Conservation (phyloP, 345 rosid genomes). For the Hibiscus tridactylites region DNA sequence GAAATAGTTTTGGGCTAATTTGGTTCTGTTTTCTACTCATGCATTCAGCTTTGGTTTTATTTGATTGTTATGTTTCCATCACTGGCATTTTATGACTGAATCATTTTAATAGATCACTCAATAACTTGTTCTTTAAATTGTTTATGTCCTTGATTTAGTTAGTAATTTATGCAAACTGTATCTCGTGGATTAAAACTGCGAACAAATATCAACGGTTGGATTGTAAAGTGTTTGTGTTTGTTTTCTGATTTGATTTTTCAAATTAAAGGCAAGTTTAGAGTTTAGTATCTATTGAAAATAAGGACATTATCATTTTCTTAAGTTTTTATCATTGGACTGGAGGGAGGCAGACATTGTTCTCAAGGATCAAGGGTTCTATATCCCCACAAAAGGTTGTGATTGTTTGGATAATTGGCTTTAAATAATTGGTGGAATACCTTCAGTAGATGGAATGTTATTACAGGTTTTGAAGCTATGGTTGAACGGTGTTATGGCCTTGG, state of each 20-base stretch:
- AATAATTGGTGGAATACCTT: not conserved
- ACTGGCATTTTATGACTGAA: too few species aligned
- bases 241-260: not conserved
- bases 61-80: too few species aligned
- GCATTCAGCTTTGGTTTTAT: too few species aligned
- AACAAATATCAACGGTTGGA: not conserved
- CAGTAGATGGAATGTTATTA: not conserved
- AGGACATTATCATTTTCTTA: not conserved
- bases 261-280: not conserved
- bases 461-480: not conserved
- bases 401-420: not conserved
- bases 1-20: slow-evolving; percentile 48
- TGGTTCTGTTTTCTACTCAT: too few species aligned
- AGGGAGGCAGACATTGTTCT: not conserved
- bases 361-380: not conserved
- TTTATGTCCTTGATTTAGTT: slow-evolving; percentile 40
- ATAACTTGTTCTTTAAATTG: too few species aligned
- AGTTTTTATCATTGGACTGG: not conserved
- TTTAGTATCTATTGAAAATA: not conserved
- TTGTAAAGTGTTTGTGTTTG: not conserved
- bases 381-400: not conserved
- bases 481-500: not conserved
- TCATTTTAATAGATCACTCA: too few species aligned
- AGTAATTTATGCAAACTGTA: slow-evolving; percentile 29
- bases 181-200: slow-evolving; percentile 1